phyloP scores from a whole-genome alignment of 306 rosid genomes.

The Ormosia semicastrata region DNA sequence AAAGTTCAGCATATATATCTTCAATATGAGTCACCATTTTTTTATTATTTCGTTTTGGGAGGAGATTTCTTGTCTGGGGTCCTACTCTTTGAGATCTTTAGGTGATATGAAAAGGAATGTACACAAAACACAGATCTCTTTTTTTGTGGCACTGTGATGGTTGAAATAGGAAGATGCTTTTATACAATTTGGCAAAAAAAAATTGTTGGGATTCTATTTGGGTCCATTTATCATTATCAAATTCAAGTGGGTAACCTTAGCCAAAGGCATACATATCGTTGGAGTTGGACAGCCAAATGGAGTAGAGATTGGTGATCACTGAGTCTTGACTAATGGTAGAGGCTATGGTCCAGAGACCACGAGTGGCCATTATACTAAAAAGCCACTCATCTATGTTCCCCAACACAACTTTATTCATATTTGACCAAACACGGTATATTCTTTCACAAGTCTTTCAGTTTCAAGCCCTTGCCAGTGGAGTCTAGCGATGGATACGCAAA shows the following conservation, averaged over 20 bases:
- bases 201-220: neutral
- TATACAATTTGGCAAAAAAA: neutral
- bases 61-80: neutral
- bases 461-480: neutral
- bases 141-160: neutral
- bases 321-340: neutral
- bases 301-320: conserved; percentile 1
- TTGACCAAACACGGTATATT: conserved; percentile 31
- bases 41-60: neutral
- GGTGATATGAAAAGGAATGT: no score
- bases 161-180: neutral
- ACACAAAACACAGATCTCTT: neutral
- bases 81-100: neutral
- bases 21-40: neutral
- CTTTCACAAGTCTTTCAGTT: neutral
- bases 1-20: neutral
- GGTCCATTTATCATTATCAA: neutral
- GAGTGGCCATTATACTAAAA: conserved; percentile 29
- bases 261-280: neutral
- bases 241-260: conserved; percentile 19
- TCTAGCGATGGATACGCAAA: conserved; percentile 14
- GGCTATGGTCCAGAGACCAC: conserved; percentile 27
- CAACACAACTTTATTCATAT: conserved; percentile 23
- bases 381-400: conserved; percentile 31
- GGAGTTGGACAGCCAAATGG: conserved; percentile 3